These are phyloP conservation scores for Gillenia trifoliata DNA, from an alignment of 306 rosid genomes.

Conservation along the genomic window DNA sequence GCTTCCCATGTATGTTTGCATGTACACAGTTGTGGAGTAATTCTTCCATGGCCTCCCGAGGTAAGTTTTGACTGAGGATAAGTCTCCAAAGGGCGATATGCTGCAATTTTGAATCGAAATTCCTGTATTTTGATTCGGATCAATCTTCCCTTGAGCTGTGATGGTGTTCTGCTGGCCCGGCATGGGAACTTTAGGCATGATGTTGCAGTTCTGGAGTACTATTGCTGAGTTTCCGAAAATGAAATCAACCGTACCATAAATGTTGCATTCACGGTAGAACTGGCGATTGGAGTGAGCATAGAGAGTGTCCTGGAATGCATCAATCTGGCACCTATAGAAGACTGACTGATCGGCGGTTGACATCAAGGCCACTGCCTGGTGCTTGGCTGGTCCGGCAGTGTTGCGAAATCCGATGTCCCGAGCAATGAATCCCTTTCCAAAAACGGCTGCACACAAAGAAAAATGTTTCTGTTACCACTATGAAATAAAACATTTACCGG, in stretches of 20 bases:
- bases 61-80: conserved; percentile 48
- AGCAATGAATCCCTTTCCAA: conserved; percentile 58
- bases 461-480: not conserved
- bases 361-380: conserved; percentile 80
- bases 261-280: conserved; percentile 60
- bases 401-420: conserved; percentile 60
- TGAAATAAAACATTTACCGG: not conserved
- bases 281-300: conserved; percentile 58
- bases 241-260: conserved; percentile 73
- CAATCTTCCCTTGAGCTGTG: conserved; percentile 74
- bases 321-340: conserved; percentile 53
- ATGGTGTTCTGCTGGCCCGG: conserved; percentile 64
- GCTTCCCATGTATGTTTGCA: conserved; percentile 37
- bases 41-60: conserved; percentile 91
- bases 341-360: conserved; percentile 50
- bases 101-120: conserved; percentile 52
- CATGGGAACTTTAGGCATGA: conserved; percentile 46
- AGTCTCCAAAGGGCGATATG: conserved; percentile 46
- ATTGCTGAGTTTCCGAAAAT: conserved; percentile 74
- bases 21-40: conserved; percentile 61
- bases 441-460: conserved; percentile 42
- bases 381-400: conserved; percentile 67
- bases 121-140: conserved; percentile 77
- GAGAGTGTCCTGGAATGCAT: conserved; percentile 71
- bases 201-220: conserved; percentile 53